A percentile compares a stretch with the other conserved stretches of the same genome.
These are phyloP conservation scores for Xylaria castorea DNA, from an alignment of 495 filamentous ascomycete species.

Conservation along the genomic window DNA sequence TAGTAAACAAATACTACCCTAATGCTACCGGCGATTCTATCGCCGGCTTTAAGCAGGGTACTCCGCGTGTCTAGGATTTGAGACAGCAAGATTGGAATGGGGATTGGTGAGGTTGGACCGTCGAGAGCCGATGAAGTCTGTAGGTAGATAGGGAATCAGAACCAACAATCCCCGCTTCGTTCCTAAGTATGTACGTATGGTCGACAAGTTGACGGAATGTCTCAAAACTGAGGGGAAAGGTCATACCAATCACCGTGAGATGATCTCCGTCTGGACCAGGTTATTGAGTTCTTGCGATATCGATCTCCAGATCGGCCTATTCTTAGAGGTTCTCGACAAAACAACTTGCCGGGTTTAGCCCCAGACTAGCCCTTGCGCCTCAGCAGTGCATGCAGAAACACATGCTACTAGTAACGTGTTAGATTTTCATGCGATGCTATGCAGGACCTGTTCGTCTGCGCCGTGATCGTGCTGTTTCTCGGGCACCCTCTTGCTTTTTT, in stretches of 20 bases:
- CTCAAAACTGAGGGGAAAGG: not conserved
- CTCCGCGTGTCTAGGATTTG: not conserved
- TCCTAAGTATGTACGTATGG: not conserved
- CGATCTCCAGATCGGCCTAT: not conserved
- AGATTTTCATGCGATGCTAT: slow-evolving; percentile 3
- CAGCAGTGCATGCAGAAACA: slow-evolving; percentile 3
- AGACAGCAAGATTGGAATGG: not conserved
- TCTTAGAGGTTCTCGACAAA: not conserved
- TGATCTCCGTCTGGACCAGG: not conserved
- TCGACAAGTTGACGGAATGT: not conserved
- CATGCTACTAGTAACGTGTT: slow-evolving; percentile 5
- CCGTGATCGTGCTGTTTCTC: not conserved
- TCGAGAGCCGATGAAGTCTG: slow-evolving; percentile 2
- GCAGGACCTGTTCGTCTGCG: not conserved
- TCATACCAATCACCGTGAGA: not conserved
- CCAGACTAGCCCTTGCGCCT: not conserved
- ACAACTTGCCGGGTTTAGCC: not conserved
- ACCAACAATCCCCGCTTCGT: slow-evolving; percentile 11
- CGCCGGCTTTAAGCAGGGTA: not conserved
- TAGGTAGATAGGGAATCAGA: not conserved
- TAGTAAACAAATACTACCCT: slow-evolving; percentile 1
- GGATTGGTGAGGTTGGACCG: not conserved
- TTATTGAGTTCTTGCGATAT: not conserved
- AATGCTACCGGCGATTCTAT: not conserved
- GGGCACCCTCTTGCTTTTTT: not conserved